Conservation (phyloP, 768 basidiomycete genomes). For the Coprinopsis strossmayeri region DNA sequence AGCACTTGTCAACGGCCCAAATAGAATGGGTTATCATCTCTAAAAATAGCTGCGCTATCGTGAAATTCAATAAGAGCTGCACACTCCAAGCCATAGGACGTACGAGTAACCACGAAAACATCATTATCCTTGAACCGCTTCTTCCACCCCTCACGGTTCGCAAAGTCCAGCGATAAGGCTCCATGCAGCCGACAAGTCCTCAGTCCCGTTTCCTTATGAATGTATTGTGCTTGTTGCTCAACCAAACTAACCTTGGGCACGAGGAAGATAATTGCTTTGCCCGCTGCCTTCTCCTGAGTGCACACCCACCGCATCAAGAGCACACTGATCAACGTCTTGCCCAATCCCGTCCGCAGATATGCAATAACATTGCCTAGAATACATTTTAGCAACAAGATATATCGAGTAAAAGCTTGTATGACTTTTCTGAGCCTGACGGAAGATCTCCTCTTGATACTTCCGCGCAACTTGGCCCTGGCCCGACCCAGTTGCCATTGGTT, state of each 20-base stretch:
- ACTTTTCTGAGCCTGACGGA: slow-evolving; percentile 52
- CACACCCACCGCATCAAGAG: slow-evolving; percentile 75
- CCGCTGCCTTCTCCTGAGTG: slow-evolving; percentile 37
- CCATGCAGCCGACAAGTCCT: slow-evolving; percentile 68
- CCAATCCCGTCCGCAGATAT: slow-evolving; percentile 70
- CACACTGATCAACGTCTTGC: slow-evolving; percentile 72
- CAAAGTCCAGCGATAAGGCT: slow-evolving; percentile 61
- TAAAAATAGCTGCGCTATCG: slow-evolving; percentile 72
- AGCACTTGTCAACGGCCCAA: slow-evolving; percentile 64
- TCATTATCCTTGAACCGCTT: slow-evolving; percentile 56
- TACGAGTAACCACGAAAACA: slow-evolving; percentile 84
- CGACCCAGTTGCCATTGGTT: background rate
- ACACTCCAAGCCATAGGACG: slow-evolving; percentile 8
- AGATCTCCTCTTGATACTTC: slow-evolving; percentile 69
- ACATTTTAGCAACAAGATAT: slow-evolving; percentile 13
- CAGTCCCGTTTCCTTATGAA: slow-evolving; percentile 56
- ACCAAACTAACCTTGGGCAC: slow-evolving; percentile 85
- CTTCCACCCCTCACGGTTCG: slow-evolving; percentile 61
- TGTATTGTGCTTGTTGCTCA: slow-evolving; percentile 70
- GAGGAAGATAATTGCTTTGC: slow-evolving; percentile 70
- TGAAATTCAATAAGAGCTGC: background rate
- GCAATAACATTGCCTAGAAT: slow-evolving; percentile 58
- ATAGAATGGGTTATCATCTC: slow-evolving; percentile 78
- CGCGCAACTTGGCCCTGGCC: slow-evolving; percentile 24
- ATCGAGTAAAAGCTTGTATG: background rate